Evolutionary conservation across 2,329 filamentous ascomycete species (phyloP), one percentile per base, ranked within the genome.

Genomic region (Fusarium guadeloupense): DNA sequence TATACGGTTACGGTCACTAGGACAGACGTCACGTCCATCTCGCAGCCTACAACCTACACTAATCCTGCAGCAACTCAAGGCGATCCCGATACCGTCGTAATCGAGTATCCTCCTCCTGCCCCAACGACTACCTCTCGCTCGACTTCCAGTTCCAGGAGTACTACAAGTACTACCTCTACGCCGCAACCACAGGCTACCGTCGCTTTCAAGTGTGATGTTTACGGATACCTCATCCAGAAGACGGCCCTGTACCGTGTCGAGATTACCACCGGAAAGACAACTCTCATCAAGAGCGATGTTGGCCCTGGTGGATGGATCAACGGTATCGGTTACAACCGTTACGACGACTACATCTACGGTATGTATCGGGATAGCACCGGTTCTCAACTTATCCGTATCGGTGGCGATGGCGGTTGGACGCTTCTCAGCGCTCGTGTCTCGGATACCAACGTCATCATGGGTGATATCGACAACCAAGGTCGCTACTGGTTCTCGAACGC

Each of bases 391-490:
- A 68, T 69, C 35, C 66, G 64, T 16, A 65, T 69, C 10, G 63
- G 51, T 3, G 61, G 47, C 9, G 61, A 68, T 16, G 67, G 67
- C 19, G 41, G 44, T n/a, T 67, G 50, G 26, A 62, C 62, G 10
- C 23, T 67, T 2, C 33, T 67, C 6, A 31, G 37, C 8, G 50
- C 57, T 14, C 61, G 64, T 16, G 53, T 64, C n/a, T 46, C 42
- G 8, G 64, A 63, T 31, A 50, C 39, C 6, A 35, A 26, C 17
- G 33, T 68, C 38, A 53, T 52, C n/a, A 64, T 68, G 58, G 67
- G 67, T 26, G 67, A 69, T 30, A 54, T 69, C 9, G 67, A 69
- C 28, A 52, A 66, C 19, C 53, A 58, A 20, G 67, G 67, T 16
- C 62, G 51, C 9, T 62, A 52, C 40, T 69, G 65, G 67, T 38